Evolutionary conservation across 2,329 filamentous ascomycete genomes (phyloP), one percentile per base, ranked within the genome.

Genomic region (Aspergillus japonicus): DNA sequence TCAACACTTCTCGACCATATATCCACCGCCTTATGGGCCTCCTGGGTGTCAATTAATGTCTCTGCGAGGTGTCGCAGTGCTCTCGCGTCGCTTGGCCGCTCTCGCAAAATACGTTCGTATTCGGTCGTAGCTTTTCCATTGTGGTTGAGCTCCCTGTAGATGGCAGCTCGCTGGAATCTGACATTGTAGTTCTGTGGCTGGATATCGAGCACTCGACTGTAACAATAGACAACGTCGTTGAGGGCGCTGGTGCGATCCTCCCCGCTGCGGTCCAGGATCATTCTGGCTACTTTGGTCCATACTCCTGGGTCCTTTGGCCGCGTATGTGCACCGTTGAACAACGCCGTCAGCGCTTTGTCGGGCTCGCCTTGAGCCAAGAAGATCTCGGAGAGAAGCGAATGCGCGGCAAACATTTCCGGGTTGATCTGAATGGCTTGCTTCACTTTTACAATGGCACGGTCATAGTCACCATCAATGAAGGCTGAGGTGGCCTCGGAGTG

Each of bases 351-450:
- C 1, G 85, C 82, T 62, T 85, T 84, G 56, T 83, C 79, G 39
- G 82, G 78, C 50, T 85, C 79, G n/a, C 83, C 84, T 69, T 82
- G 80, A 12, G 80, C 79, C 10, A 82, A 71, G 54, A 85, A 81
- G 54, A 87, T 83, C 62, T 88, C 83, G 0, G 85, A 85, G 7
- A 87, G 75, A 21, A 88, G 75, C 55, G 81, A 83, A 74, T 88
- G 84, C 14, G 85, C 84, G 29, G 81, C 79, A 69, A 85, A 87
- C 64, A 88, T 83, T 69, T 88, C 85, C 0, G 86, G 85, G 65
- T 89, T 88, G 31, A 79, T 73, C 47, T 80, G 75, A 33, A 86
- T 80, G 8, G 84, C 83, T 61, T 79, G 73, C 58, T 78, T 77
- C 44, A 80, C 75, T 11, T 78, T 65, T 6, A 76, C 69, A 54